A percentile compares a stretch with the other conserved stretches of the same genome.
phyloP scores from a whole-genome alignment of 176 grass and related monocot genomes.

The Puya raimondii region DNA sequence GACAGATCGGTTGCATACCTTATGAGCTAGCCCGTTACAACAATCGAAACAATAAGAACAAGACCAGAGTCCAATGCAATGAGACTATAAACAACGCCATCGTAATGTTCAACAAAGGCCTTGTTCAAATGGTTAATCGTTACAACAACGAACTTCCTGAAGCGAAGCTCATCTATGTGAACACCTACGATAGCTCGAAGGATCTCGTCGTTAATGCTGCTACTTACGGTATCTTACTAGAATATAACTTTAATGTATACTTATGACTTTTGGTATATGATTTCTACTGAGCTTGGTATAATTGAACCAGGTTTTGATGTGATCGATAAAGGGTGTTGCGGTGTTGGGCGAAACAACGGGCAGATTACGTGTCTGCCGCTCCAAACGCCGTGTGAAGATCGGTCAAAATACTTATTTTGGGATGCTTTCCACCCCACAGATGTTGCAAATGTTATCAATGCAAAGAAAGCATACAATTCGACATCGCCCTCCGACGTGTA shows the following conservation, averaged over 20 bases:
- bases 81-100: slow-evolving; percentile 69
- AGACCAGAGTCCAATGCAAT: slow-evolving; percentile 26
- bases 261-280: not conserved
- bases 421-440: slow-evolving; percentile 95
- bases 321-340: slow-evolving; percentile 73
- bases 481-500: slow-evolving; percentile 30
- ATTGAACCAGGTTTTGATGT: slow-evolving; percentile 40
- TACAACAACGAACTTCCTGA: slow-evolving; percentile 33
- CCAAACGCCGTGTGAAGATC: slow-evolving; percentile 58
- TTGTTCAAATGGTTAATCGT: slow-evolving; percentile 56
- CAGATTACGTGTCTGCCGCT: slow-evolving; percentile 88
- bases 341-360: slow-evolving; percentile 83
- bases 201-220: slow-evolving; percentile 42
- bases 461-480: slow-evolving; percentile 62
- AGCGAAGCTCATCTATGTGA: slow-evolving; percentile 47
- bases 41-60: not conserved
- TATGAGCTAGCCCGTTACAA: slow-evolving; percentile 72
- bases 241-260: not conserved
- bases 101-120: slow-evolving; percentile 53
- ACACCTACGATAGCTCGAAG: slow-evolving; percentile 43
- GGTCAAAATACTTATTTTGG: slow-evolving; percentile 77
- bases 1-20: slow-evolving; percentile 82
- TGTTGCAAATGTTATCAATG: slow-evolving; percentile 52
- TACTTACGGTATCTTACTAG: slow-evolving; percentile 26
- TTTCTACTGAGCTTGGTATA: not conserved